Conservation (phyloP, 1,284 basidiomycete species). For the Papiliotrema fonsecae region DNA sequence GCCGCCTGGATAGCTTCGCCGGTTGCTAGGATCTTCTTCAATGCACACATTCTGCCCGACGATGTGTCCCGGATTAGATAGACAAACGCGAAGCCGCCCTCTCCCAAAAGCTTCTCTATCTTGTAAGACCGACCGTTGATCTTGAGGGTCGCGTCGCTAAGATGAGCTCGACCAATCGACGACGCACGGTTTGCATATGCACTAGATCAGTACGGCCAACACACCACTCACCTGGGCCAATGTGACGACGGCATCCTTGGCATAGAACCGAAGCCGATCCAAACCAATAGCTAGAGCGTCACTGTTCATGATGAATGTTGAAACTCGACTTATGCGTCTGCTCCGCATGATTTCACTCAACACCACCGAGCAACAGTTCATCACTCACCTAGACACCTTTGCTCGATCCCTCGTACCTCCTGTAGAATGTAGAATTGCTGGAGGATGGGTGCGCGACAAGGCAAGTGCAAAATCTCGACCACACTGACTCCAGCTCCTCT, state of each 20-base stretch:
- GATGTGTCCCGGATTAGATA: slow-evolving; percentile 73
- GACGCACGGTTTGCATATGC: slow-evolving; percentile 48
- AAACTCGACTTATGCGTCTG: background rate
- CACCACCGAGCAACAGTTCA: slow-evolving; percentile 35
- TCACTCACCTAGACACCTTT: slow-evolving; percentile 40
- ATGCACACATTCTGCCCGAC: slow-evolving; percentile 72
- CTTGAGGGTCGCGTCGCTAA: slow-evolving; percentile 62
- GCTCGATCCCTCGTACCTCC: slow-evolving; percentile 25
- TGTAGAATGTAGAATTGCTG: slow-evolving; percentile 78
- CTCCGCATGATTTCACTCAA: slow-evolving; percentile 17
- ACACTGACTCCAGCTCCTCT: slow-evolving; percentile 62
- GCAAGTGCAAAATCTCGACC: slow-evolving; percentile 49
- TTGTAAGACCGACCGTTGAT: slow-evolving; percentile 91
- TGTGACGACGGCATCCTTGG: slow-evolving; percentile 30
- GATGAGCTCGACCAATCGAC: background rate
- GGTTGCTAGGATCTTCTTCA: slow-evolving; percentile 90
- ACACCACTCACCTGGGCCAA: slow-evolving; percentile 30
- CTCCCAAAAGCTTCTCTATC: slow-evolving; percentile 82
- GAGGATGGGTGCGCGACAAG: slow-evolving; percentile 98
- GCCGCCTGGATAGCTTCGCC: slow-evolving; percentile 52
- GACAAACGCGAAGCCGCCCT: slow-evolving; percentile 93
- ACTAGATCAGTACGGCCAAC: slow-evolving; percentile 17
- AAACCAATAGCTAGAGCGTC: slow-evolving; percentile 31
- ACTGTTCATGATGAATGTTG: slow-evolving; percentile 20
- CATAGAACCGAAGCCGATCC: slow-evolving; percentile 39